Evolutionary conservation across 2,329 filamentous ascomycete species (phyloP), one percentile per base, ranked within the genome.

Genomic region (Laburnicola sp.): DNA sequence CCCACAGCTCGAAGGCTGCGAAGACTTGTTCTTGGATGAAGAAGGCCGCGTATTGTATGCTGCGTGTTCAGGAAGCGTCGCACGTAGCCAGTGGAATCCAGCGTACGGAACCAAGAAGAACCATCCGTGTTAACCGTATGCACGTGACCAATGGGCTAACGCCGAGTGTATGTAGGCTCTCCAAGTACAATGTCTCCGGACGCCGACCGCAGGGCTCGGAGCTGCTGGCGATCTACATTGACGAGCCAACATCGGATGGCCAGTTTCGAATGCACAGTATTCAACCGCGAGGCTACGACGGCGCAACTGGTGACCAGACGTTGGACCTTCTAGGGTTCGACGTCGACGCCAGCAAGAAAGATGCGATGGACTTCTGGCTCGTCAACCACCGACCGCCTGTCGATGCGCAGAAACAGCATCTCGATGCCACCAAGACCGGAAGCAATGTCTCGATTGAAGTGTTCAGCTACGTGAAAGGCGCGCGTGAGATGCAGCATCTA

Each of bases 1-100:
- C 30, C 25, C 44, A 21, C 45, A 53, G 16, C 31, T 57, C 27
- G 55, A 55, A 28, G 51, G 27, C 23, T 57, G 55, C 34, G 48
- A 46, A 3, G 55, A 55, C 28, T 43, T 57, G 48, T 57, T 52
- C 51, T 30, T 57, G 27, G 48, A 57, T 30, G 55, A 54, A 22
- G 39, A 46, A 8, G 38, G 36, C 23, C 40, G 55, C 36, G 46
- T 57, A 3, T 31, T 57, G 21, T 57, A 57, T 39, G 55, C 55
- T 22, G 46, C 52, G 5, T 57, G 55, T 34, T 34, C 43, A 16
- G 49, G 55, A 9, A n/a, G 41, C 2, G 23, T 39, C 3, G 47
- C 47, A 10, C 47, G 54, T 4, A 35, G 40, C 21, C 36, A 48
- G 10, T 57, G 54, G 54, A 52, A 57, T 38, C 54, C 54, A 30